Conservation (phyloP, 768 basidiomycete species). For the Russula vinacea region DNA sequence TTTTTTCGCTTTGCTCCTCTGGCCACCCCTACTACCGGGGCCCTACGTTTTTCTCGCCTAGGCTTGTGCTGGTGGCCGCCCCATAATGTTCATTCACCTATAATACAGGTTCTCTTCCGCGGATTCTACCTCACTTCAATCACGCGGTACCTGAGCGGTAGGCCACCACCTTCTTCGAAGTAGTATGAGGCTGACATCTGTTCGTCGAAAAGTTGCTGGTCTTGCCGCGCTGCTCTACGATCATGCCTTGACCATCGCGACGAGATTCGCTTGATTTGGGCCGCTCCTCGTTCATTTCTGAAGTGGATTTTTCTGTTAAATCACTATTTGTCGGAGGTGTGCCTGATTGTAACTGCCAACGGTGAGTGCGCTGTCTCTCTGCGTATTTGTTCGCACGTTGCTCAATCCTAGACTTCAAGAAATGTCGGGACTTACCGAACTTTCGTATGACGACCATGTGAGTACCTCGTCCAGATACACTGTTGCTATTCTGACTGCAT, state of each 20-base stretch:
- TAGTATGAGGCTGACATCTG: not conserved
- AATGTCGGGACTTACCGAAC: slow-evolving; percentile 32
- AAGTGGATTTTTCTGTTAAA: slow-evolving; percentile 43
- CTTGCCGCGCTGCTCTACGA: slow-evolving; percentile 42
- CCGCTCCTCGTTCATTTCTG: slow-evolving; percentile 37
- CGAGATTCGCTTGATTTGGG: slow-evolving; percentile 45
- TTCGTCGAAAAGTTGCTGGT: slow-evolving; percentile 33
- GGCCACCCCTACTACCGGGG: not conserved
- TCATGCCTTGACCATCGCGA: slow-evolving; percentile 42
- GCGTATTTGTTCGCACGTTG: not conserved
- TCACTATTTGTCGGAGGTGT: slow-evolving; percentile 40
- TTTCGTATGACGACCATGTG: slow-evolving; percentile 7
- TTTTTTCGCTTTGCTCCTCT: not conserved
- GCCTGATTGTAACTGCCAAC: slow-evolving; percentile 33
- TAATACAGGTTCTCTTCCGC: not conserved
- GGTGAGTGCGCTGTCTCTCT: slow-evolving; percentile 31
- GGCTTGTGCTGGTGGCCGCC: not conserved
- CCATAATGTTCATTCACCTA: too few relatives aligned
- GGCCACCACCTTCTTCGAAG: not conserved
- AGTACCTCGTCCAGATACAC: not conserved
- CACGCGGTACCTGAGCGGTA: slow-evolving; percentile 13
- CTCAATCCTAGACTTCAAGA: slow-evolving; percentile 20
- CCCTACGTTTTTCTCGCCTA: not conserved
- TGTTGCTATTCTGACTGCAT: slow-evolving; percentile 4
- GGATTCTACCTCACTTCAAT: not conserved